Conservation (phyloP, 352 stramenopile species). For the Phytophthora meadii region DNA sequence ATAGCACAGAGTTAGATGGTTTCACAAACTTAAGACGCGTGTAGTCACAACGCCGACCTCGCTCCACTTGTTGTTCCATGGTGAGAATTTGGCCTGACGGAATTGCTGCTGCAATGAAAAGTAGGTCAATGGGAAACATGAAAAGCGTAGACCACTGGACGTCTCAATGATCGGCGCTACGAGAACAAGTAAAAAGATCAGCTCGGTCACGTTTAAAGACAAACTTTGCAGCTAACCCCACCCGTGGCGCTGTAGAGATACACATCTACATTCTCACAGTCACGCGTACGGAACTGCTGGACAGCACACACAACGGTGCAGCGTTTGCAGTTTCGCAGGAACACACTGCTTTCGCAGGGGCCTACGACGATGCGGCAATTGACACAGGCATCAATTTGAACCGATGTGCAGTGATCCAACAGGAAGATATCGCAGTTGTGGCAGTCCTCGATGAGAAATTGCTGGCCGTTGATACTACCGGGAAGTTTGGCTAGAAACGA, state of each 20-base stretch:
- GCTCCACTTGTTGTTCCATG: conserved; percentile 87
- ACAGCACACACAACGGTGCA: conserved; percentile 71
- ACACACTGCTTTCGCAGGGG: conserved; percentile 72
- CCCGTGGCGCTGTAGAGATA: conserved; percentile 72
- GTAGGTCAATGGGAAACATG: conserved; percentile 70
- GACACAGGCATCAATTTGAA: conserved; percentile 78
- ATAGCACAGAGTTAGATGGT: conserved; percentile 6
- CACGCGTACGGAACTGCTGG: conserved; percentile 78
- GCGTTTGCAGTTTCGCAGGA: conserved; percentile 70
- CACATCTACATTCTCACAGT: conserved; percentile 68
- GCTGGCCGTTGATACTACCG: conserved; percentile 74
- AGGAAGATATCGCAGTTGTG: conserved; percentile 80
- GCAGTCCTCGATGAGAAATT: conserved; percentile 83
- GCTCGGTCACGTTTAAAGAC: background rate
- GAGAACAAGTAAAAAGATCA: conserved; percentile 5
- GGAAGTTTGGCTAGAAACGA: conserved; percentile 61
- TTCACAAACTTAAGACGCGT: background rate
- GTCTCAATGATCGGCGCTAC: conserved; percentile 79
- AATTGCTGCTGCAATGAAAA: conserved; percentile 79
- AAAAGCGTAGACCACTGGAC: conserved; percentile 64
- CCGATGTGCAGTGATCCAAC: conserved; percentile 76
- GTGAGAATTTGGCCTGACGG: conserved; percentile 67
- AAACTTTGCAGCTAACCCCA: conserved; percentile 12
- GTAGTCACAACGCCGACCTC: conserved; percentile 45
- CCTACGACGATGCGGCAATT: conserved; percentile 79